A percentile compares a stretch with the other conserved stretches of the same genome.
phyloP scores from a whole-genome alignment of 108 stramenopile genomes.

The Pseudonitzschia multiseries region DNA sequence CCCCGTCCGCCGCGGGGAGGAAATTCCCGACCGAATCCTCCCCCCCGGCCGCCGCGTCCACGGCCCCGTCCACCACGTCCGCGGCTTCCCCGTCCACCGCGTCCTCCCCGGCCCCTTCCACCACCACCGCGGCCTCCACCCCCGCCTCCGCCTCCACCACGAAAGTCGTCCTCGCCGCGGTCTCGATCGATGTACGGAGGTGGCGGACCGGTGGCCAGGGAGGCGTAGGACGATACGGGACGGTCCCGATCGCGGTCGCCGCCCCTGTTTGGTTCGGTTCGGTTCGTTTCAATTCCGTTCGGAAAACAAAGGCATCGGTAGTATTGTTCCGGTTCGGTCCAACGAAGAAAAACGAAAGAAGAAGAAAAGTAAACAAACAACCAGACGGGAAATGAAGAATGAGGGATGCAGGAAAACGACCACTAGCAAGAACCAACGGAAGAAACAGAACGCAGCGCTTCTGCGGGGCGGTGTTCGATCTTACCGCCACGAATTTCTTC shows the following conservation, averaged over 20 bases:
- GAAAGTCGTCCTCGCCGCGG: not conserved
- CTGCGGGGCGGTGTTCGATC: not conserved
- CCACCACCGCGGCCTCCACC: not conserved
- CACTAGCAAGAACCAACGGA: too few species aligned
- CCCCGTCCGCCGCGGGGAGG: not conserved
- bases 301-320: not conserved
- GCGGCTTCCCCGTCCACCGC: conserved; percentile 11
- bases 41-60: conserved; percentile 23
- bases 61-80: conserved; percentile 13
- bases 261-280: not conserved
- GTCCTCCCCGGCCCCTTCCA: conserved; percentile 13
- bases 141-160: conserved; percentile 10
- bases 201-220: conserved; percentile 21
- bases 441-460: too few species aligned
- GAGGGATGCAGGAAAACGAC: not conserved
- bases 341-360: not conserved
- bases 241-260: conserved; percentile 10
- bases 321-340: not conserved
- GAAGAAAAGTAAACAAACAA: not conserved
- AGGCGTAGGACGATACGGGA: conserved; percentile 33
- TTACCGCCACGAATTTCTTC: conserved; percentile 10
- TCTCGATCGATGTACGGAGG: conserved; percentile 1
- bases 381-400: not conserved
- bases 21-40: conserved; percentile 20
- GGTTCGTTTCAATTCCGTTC: too few species aligned